phyloP scores from a whole-genome alignment of 768 basidiomycete species.

The Leccinum arenicola region DNA sequence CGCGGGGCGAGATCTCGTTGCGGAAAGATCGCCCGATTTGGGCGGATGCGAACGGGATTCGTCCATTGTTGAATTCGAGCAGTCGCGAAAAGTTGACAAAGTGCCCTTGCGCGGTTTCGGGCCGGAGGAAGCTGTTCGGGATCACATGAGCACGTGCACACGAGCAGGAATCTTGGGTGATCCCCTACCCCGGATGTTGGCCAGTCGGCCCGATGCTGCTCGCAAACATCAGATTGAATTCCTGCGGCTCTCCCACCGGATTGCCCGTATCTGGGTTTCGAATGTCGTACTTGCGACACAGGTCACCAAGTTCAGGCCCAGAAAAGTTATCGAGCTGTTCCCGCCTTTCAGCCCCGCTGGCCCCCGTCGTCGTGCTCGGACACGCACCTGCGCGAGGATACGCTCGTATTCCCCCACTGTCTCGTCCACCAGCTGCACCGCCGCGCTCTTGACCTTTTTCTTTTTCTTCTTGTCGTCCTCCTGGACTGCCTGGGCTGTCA shows the following conservation, averaged over 20 bases:
- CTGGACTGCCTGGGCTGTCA: conserved; percentile 69
- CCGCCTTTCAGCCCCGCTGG: background rate
- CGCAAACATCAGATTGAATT: conserved; percentile 99
- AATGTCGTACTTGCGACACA: conserved; percentile 78
- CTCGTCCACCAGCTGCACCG: conserved; percentile 71
- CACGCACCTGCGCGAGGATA: conserved; percentile 81
- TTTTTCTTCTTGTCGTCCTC: conserved; percentile 51
- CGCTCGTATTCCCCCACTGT: conserved; percentile 75
- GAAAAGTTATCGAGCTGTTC: conserved; percentile 74
- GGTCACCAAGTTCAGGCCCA: conserved; percentile 83
- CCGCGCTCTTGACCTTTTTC: conserved; percentile 63
- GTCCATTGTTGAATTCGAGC: conserved; percentile 97
- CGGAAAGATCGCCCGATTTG: conserved; percentile 96
- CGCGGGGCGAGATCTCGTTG: conserved; percentile 97
- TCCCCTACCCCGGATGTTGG: conserved; percentile 80
- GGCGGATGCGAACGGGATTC: conserved; percentile 94
- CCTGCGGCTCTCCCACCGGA: conserved; percentile 87
- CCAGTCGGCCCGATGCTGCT: conserved; percentile 97
- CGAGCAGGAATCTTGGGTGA: background rate
- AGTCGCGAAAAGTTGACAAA: conserved; percentile 98
- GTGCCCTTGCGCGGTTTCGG: conserved; percentile 98
- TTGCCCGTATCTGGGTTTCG: conserved; percentile 91
- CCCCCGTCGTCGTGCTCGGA: background rate
- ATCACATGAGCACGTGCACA: background rate
- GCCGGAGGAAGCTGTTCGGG: conserved; percentile 78